Evolutionary conservation across 257 asterid genomes (phyloP), one percentile per base, ranked within the genome.

Genomic region (Asclepias syriaca): DNA sequence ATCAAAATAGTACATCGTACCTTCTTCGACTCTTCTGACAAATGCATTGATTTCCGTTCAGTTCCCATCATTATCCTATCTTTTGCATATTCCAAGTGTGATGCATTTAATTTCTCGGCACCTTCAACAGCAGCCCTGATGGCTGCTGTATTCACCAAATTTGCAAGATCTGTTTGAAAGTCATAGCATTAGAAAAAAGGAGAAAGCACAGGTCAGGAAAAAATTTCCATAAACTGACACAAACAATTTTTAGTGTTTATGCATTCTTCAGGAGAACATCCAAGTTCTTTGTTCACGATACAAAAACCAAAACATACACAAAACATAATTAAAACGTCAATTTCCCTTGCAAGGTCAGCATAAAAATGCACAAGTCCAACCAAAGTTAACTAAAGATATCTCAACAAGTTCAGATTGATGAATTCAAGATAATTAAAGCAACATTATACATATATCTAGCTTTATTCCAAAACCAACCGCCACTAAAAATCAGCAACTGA

Each of bases 61-160:
- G 99, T 95, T 74, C 99, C 99, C 99, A 95, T 95, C 43, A 92
- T 75, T 80, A 95, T 95, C 85, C 99, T 85, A 85, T 95, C 99
- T 80, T 92, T 95, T 73, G 99, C 99, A 65, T 86, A 95, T 86
- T 95, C 99, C 74, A 95, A 77, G 79, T 92, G 97, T 40, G 83
- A 24, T 43, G 97, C 82, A 69, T 67, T 87, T 87, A 95, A 70
- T 82, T 92, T 92, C 75, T 95, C 99, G 50, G 95, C 98, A 56
- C 98, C 99, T 77, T 92, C 99, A 71, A 95, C 94, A 56, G 99
- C 97, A 56, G 98, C 99, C 82, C 88, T 92, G 80, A 95, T 88
- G 76, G 98, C 98, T 77, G 99, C 99, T 78, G 90, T 90, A 71
- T 92, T 92, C 34, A 92, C 97, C 89, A 90, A 82, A 80, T 90